Conservation (phyloP, 1,284 basidiomycete genomes). For the Mrakiaceae sp. region DNA sequence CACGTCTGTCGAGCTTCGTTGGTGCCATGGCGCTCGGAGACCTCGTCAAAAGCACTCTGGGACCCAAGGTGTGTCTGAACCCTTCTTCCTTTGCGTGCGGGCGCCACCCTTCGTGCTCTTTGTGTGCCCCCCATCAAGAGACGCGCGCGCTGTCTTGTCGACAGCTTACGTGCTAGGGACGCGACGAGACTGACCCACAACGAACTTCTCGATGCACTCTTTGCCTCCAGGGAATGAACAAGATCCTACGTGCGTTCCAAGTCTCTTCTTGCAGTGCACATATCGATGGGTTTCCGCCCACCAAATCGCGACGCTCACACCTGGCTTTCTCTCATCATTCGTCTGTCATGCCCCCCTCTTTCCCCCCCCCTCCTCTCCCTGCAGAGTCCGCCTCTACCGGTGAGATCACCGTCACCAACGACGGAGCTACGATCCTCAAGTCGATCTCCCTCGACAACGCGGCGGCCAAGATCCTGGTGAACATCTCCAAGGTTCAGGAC, state of each 20-base stretch:
- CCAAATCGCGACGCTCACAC: too few species aligned
- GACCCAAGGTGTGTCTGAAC: conserved; percentile 62
- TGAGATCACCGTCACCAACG: conserved; percentile 94
- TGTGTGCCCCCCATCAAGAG: not conserved
- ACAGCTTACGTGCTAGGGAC: not conserved
- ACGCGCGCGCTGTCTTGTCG: not conserved
- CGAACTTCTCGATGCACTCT: too few species aligned
- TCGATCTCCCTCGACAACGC: conserved; percentile 96
- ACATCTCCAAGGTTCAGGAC: conserved; percentile 99
- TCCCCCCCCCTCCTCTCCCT: not conserved
- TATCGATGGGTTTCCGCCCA: too few species aligned
- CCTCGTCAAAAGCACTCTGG: conserved; percentile 94
- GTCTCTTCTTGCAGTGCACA: not conserved
- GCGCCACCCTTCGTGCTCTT: not conserved
- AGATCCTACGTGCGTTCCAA: conserved; percentile 34
- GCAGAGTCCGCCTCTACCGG: conserved; percentile 81
- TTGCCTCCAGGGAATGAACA: conserved; percentile 38
- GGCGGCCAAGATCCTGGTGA: conserved; percentile 97
- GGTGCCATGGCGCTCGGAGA: conserved; percentile 94
- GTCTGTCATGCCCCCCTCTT: not conserved
- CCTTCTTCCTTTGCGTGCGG: not conserved
- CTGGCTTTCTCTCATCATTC: not conserved
- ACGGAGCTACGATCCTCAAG: conserved; percentile 96
- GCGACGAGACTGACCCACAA: too few species aligned
- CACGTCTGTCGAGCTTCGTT: conserved; percentile 94